Evolutionary conservation across 2,329 filamentous ascomycete genomes (phyloP).

Genomic region (Fusarium brachygibbosum): DNA sequence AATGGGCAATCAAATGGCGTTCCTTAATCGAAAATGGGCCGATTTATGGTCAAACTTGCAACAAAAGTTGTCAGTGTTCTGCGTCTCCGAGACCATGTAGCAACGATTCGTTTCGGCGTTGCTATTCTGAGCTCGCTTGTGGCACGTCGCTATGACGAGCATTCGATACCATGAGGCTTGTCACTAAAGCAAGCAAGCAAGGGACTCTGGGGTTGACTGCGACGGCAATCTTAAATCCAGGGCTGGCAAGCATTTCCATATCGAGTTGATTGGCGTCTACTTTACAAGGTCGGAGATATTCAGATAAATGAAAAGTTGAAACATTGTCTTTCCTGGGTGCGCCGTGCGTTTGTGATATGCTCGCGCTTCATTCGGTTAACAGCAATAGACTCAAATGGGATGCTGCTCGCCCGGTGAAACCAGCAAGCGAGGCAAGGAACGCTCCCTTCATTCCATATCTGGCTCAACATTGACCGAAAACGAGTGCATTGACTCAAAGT

Average conservation of each 20-base stretch:
- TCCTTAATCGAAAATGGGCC: background rate
- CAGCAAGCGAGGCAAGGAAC: slow-evolving; percentile 14
- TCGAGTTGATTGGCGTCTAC: slow-evolving; percentile 1
- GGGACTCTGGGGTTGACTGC: slow-evolving; percentile 20
- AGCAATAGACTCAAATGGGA: background rate
- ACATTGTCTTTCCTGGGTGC: slow-evolving; percentile 27
- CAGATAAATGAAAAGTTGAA: slow-evolving; percentile 34
- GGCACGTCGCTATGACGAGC: slow-evolving; percentile 31
- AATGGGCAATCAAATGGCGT: slow-evolving; percentile 3
- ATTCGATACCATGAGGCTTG: slow-evolving; percentile 14
- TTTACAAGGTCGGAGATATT: slow-evolving; percentile 13
- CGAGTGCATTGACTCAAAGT: slow-evolving; percentile 13
- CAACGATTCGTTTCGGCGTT: slow-evolving; percentile 24
- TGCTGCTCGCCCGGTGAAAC: slow-evolving; percentile 24
- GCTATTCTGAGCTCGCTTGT: slow-evolving; percentile 24
- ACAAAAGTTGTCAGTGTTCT: background rate
- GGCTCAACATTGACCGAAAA: slow-evolving; percentile 1
- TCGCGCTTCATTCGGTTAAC: slow-evolving; percentile 15
- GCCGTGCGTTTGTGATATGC: slow-evolving; percentile 23
- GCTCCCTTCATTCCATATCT: slow-evolving; percentile 36
- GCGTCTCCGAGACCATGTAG: slow-evolving; percentile 11
- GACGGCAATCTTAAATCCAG: slow-evolving; percentile 29
- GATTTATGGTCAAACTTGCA: background rate
- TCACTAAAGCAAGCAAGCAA: slow-evolving; percentile 30
- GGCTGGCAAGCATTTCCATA: slow-evolving; percentile 9